phyloP scores from a whole-genome alignment of 1,284 basidiomycete genomes.

The Coniophora puteana region DNA sequence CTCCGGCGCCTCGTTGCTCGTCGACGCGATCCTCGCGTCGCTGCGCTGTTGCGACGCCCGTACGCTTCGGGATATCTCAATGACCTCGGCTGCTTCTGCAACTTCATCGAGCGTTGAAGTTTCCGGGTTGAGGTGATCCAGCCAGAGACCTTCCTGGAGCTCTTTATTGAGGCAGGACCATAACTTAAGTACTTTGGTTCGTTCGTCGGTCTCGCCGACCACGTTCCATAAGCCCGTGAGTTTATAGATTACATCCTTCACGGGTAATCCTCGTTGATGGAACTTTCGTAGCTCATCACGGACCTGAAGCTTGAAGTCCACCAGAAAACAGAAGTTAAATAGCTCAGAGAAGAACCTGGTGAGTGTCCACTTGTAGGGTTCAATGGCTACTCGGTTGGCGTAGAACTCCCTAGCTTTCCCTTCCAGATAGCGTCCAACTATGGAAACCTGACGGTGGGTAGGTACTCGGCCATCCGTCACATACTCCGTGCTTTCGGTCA shows the following conservation, averaged over 20 bases:
- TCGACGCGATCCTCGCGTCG: too few species aligned
- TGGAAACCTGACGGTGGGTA: slow-evolving; percentile 17
- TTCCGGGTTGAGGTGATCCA: slow-evolving; percentile 26
- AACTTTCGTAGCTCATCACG: too few species aligned
- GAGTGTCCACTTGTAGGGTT: slow-evolving; percentile 17
- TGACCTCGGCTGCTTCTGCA: slow-evolving; percentile 15
- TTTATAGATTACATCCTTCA: slow-evolving; percentile 17
- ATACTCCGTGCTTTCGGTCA: not conserved
- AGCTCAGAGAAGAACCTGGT: slow-evolving; percentile 23
- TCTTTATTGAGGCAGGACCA: slow-evolving; percentile 27
- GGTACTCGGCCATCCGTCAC: slow-evolving; percentile 10
- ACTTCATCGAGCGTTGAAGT: slow-evolving; percentile 21
- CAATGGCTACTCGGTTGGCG: slow-evolving; percentile 25
- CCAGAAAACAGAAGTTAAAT: slow-evolving; percentile 28
- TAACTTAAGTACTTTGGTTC: slow-evolving; percentile 27
- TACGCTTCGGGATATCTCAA: slow-evolving; percentile 20
- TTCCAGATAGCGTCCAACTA: slow-evolving; percentile 26
- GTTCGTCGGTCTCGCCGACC: slow-evolving; percentile 19
- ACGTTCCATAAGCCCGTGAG: slow-evolving; percentile 22
- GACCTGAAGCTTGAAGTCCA: too few species aligned
- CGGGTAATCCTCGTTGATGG: too few species aligned
- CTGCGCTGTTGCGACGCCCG: not conserved
- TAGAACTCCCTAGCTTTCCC: slow-evolving; percentile 38
- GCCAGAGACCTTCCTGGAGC: slow-evolving; percentile 29
- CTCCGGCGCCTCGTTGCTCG: too few species aligned